Evolutionary conservation across 2,329 filamentous ascomycete species (phyloP).

Genomic region (Pseudogymnoascus sp.): DNA sequence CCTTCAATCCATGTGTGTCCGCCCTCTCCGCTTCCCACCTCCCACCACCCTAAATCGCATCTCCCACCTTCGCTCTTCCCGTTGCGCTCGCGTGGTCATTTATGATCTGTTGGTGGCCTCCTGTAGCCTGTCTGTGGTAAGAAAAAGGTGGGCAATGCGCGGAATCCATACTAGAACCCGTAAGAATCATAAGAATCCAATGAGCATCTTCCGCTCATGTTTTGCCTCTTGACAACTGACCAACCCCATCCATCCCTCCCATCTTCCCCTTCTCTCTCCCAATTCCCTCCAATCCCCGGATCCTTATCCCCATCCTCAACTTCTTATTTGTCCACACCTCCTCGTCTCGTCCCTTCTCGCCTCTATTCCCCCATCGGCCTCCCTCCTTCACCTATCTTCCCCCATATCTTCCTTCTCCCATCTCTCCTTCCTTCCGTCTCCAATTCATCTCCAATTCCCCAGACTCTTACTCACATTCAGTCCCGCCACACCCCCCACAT

Average conservation of each 20-base stretch:
- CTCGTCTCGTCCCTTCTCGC: constrained; percentile 13
- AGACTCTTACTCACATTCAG: neutral
- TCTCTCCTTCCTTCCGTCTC: neutral
- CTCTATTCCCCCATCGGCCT: constrained; percentile 5
- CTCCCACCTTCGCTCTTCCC: neutral
- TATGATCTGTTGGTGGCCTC: neutral
- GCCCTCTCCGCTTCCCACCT: neutral
- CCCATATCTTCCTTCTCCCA: constrained; percentile 4
- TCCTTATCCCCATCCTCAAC: constrained; percentile 11
- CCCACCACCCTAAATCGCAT: too few species aligned
- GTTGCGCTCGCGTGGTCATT: neutral
- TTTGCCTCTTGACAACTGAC: neutral
- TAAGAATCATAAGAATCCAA: constrained; percentile 1
- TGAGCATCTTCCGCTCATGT: neutral
- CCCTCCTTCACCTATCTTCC: constrained; percentile 9
- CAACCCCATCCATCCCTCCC: neutral
- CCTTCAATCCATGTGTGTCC: neutral
- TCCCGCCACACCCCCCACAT: neutral
- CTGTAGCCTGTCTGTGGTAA: neutral
- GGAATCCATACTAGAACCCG: neutral
- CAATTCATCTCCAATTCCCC: neutral
- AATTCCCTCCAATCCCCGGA: constrained; percentile 6
- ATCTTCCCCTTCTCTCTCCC: constrained; percentile 8
- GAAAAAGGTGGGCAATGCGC: neutral
- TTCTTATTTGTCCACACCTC: constrained; percentile 10